These are phyloP conservation scores for Pulicaria dysenterica DNA, from an alignment of 129 eudicot genomes.

Conservation along the genomic window DNA sequence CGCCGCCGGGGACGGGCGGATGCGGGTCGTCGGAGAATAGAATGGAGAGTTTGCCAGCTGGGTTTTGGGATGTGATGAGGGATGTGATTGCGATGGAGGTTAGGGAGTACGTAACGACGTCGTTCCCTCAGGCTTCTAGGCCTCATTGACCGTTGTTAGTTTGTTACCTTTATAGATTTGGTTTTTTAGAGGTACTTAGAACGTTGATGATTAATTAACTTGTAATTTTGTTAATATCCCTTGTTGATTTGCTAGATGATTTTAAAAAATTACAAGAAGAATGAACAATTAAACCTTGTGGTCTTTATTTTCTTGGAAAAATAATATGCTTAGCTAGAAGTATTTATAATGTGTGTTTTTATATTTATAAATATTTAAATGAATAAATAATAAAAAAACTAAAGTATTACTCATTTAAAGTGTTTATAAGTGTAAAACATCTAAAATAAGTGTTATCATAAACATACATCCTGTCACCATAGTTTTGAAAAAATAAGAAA, in stretches of 20 bases:
- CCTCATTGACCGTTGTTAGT: constrained; percentile 28
- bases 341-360: background rate
- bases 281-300: background rate
- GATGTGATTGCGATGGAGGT: constrained; percentile 67
- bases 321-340: background rate
- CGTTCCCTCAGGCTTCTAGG: constrained; percentile 53
- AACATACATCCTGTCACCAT: too few relatives aligned
- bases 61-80: constrained; percentile 62
- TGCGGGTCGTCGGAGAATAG: constrained; percentile 28
- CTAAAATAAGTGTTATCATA: too few relatives aligned
- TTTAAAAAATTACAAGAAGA: background rate
- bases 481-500: too few relatives aligned
- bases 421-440: too few relatives aligned
- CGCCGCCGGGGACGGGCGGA: constrained; percentile 61
- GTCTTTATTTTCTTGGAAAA: too few relatives aligned
- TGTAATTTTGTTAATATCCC: background rate
- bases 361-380: too few relatives aligned
- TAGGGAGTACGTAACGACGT: constrained; percentile 65
- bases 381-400: too few relatives aligned
- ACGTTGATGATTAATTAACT: background rate
- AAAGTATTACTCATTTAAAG: too few relatives aligned
- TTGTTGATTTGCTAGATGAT: background rate
- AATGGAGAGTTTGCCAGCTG: constrained; percentile 46
- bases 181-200: background rate
- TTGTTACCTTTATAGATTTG: background rate